Evolutionary conservation across 2,329 filamentous ascomycete genomes (phyloP).

Genomic region (Leptographium galeiforme): DNA sequence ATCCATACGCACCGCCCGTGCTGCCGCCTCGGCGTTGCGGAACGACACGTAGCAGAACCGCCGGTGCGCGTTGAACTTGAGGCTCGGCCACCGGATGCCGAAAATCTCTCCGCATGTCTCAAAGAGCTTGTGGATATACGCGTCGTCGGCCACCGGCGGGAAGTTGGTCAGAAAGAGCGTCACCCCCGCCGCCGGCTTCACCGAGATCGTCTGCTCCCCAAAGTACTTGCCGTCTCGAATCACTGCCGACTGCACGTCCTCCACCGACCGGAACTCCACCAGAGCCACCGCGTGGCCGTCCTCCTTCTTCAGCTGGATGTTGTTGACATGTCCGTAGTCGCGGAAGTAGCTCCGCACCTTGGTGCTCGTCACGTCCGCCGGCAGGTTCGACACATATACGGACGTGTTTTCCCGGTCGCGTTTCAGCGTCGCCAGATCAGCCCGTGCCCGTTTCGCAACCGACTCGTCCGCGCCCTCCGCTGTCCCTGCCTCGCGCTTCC

Average conservation of each 20-base stretch:
- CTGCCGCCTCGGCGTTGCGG: slow-evolving; percentile 50
- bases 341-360: slow-evolving; percentile 82
- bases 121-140: slow-evolving; percentile 56
- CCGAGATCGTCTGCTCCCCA: slow-evolving; percentile 56
- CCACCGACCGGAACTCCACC: slow-evolving; percentile 70
- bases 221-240: slow-evolving; percentile 72
- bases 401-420: slow-evolving; percentile 86
- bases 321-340: slow-evolving; percentile 75
- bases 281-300: slow-evolving; percentile 54
- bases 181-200: slow-evolving; percentile 60
- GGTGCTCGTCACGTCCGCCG: slow-evolving; percentile 52
- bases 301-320: slow-evolving; percentile 52
- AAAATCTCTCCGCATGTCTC: slow-evolving; percentile 67
- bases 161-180: slow-evolving; percentile 90
- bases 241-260: slow-evolving; percentile 71
- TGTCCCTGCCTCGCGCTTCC: slow-evolving; percentile 54
- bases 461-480: slow-evolving; percentile 34
- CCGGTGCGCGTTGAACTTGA: slow-evolving; percentile 77
- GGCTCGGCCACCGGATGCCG: slow-evolving; percentile 76
- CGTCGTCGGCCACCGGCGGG: slow-evolving; percentile 60
- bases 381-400: slow-evolving; percentile 67
- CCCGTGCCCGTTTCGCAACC: slow-evolving; percentile 53
- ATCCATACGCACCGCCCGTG: slow-evolving; percentile 59
- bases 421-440: slow-evolving; percentile 35
- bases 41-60: slow-evolving; percentile 98